These are phyloP conservation scores for Diphasiastrum complanatum DNA, from an alignment of 83 land plant species.

Conservation along the genomic window DNA sequence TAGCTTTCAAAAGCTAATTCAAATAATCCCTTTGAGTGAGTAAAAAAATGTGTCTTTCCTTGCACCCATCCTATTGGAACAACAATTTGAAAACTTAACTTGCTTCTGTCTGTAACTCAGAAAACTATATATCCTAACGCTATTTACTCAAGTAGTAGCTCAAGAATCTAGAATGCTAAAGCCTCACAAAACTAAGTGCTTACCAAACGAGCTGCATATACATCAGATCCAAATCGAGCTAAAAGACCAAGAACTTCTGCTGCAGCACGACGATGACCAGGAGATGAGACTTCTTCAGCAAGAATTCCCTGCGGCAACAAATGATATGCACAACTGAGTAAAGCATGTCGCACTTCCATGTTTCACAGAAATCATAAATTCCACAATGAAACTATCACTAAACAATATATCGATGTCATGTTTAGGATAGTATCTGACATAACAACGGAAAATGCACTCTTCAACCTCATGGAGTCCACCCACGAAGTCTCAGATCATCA, in stretches of 20 bases:
- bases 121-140: not conserved
- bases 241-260: conserved; percentile 86
- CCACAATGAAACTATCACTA: no score
- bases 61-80: not conserved
- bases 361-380: no score
- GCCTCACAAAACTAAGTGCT: no score
- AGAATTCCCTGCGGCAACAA: conserved; percentile 54
- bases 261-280: conserved; percentile 88
- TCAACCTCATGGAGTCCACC: no score
- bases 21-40: no score
- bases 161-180: no score
- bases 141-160: no score
- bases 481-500: no score
- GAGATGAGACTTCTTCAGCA: conserved; percentile 55
- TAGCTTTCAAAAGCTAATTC: no score
- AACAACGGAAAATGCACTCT: not conserved
- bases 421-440: no score
- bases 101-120: not conserved
- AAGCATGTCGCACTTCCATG: not conserved
- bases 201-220: conserved; percentile 89
- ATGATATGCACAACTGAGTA: not conserved
- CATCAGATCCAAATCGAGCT: conserved; percentile 84
- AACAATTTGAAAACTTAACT: not conserved
- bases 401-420: not conserved
- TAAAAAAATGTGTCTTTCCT: not conserved